phyloP scores from a whole-genome alignment of 164 flowering plant genomes.

The Vitis amurensis region DNA sequence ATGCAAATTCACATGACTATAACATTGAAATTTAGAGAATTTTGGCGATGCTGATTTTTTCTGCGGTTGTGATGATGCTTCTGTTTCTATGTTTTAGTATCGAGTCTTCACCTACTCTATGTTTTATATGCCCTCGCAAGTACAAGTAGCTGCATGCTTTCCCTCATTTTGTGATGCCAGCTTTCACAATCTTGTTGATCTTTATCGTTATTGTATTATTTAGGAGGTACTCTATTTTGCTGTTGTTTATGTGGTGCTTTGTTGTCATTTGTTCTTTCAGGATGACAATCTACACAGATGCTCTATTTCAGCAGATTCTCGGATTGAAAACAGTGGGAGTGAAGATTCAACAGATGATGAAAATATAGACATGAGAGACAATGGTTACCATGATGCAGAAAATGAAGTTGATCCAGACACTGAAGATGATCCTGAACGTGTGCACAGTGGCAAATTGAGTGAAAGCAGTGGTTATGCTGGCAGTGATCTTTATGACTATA shows the following conservation, averaged over 20 bases:
- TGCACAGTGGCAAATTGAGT: conserved; percentile 82
- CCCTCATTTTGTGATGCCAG: too few species aligned
- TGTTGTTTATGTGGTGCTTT: not conserved
- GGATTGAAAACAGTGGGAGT: conserved; percentile 73
- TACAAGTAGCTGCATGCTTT: too few species aligned
- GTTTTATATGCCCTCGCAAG: too few species aligned
- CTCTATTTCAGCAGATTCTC: conserved; percentile 87
- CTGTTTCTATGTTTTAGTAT: too few species aligned
- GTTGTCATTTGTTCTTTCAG: conserved; percentile 38
- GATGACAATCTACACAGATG: conserved; percentile 78
- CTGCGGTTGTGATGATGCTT: too few species aligned
- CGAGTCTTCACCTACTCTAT: too few species aligned
- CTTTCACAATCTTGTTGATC: too few species aligned
- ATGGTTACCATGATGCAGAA: conserved; percentile 91
- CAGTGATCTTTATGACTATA: conserved; percentile 88
- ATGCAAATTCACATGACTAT: too few species aligned
- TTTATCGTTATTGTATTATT: not conserved
- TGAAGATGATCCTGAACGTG: conserved; percentile 76
- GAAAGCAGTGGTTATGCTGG: conserved; percentile 88
- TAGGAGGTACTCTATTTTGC: not conserved
- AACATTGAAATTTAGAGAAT: too few species aligned
- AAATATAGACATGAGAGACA: conserved; percentile 56
- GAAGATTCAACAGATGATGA: conserved; percentile 88
- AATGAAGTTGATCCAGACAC: conserved; percentile 76
- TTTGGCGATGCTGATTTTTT: too few species aligned